Evolutionary conservation across 495 filamentous ascomycete species (phyloP).

Genomic region (Xylaria venustula): DNA sequence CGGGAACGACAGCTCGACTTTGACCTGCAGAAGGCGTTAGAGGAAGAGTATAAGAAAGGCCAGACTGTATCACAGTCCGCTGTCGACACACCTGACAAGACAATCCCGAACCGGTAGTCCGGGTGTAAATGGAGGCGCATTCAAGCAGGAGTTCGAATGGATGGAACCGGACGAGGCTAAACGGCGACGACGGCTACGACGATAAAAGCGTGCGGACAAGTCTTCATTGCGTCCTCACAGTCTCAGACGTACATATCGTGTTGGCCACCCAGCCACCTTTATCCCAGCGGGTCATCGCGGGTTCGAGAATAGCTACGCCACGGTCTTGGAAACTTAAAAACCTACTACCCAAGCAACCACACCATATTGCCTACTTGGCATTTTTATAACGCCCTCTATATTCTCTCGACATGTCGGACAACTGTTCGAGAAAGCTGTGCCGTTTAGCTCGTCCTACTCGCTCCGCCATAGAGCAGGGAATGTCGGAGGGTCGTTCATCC

Average conservation of each 20-base stretch:
- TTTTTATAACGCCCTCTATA: too few species aligned
- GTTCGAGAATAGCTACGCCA: neutral
- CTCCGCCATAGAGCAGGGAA: neutral
- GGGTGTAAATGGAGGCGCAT: neutral
- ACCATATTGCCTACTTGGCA: too few species aligned
- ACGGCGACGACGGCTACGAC: neutral
- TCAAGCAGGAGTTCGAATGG: neutral
- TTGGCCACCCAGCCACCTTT: too few species aligned
- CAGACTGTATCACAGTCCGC: slow-evolving; percentile 56
- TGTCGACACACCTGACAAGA: slow-evolving; percentile 20
- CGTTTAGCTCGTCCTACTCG: neutral
- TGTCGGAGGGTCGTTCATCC: neutral
- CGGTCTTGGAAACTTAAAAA: neutral
- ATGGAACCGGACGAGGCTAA: neutral
- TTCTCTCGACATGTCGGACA: neutral
- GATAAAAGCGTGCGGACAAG: neutral
- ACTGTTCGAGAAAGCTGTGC: neutral
- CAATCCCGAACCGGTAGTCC: slow-evolving; percentile 22
- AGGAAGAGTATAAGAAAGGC: slow-evolving; percentile 86
- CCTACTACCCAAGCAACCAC: too few species aligned
- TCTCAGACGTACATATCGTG: too few species aligned
- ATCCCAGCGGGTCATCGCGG: too few species aligned
- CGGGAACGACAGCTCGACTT: slow-evolving; percentile 88
- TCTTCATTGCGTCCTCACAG: too few species aligned
- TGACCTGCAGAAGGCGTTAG: slow-evolving; percentile 80